These are phyloP conservation scores for Yamadazyma nakazawae DNA, from an alignment of 805 yeast genomes.

Conservation along the genomic window DNA sequence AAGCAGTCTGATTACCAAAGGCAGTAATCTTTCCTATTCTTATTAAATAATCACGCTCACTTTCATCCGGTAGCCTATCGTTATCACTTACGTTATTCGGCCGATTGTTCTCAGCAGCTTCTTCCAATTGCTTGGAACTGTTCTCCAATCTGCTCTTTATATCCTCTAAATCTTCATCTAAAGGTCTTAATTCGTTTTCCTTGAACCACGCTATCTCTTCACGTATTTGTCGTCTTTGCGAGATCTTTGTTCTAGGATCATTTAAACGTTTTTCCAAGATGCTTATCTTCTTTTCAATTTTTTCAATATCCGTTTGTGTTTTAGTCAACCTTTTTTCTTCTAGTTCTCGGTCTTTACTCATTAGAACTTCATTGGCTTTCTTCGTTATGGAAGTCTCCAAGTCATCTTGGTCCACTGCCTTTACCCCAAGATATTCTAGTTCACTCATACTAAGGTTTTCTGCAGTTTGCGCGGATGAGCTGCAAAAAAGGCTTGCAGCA, in stretches of 20 bases:
- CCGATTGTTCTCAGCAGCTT: conserved; percentile 8
- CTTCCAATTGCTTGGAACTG: conserved; percentile 38
- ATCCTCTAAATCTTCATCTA: conserved; percentile 62
- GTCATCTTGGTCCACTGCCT: conserved; percentile 72
- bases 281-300: conserved; percentile 41
- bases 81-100: conserved; percentile 14
- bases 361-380: conserved; percentile 62
- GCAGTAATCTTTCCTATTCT: conserved; percentile 94
- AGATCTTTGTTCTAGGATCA: conserved; percentile 58
- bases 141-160: conserved; percentile 34
- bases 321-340: conserved; percentile 77
- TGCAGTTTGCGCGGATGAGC: conserved; percentile 2
- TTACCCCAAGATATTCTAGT: conserved; percentile 32
- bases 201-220: conserved; percentile 53
- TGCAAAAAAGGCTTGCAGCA: conserved; percentile 3
- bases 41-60: conserved; percentile 73
- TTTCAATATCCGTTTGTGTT: conserved; percentile 47
- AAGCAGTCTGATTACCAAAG: conserved; percentile 69
- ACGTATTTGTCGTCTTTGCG: conserved; percentile 53
- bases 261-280: conserved; percentile 47
- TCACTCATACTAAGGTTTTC: conserved; percentile 9
- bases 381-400: conserved; percentile 72
- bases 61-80: conserved; percentile 61
- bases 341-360: conserved; percentile 61
- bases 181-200: conserved; percentile 48